Evolutionary conservation across 2,329 filamentous ascomycete genomes (phyloP), one percentile per base, ranked within the genome.

Genomic region (Talaromyces marneffei): DNA sequence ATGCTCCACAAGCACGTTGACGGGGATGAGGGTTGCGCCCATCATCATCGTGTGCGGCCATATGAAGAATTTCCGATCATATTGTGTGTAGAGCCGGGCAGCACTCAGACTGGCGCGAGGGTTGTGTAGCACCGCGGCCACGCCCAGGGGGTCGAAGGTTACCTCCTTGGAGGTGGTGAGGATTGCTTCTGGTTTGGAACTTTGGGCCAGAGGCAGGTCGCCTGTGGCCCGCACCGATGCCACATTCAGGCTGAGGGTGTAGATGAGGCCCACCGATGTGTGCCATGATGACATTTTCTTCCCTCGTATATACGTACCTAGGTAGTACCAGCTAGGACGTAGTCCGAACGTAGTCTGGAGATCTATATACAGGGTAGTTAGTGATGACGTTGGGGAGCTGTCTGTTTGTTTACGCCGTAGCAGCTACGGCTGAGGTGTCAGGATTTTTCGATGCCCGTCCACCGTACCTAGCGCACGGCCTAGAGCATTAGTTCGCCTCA

Each of bases 31-130:
- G 6, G 69, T 70, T 12, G 68, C 70, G 20, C 71, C 71, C 39
- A 73, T 66, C 71, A 72, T 72, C 54, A 67, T 72, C 18, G 67
- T 68, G 53, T 73, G 71, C 18, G 71, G 71, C 71, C 71, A 73
- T 48, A 61, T 66, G 62, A 71, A 73, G 48, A 66, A 48, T 3
- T 63, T 59, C 20, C 61, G 62, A 62, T 72, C 70, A 53, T 66
- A 68, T 57, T 72, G 70, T 6, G 68, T 66, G 33, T 72, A 73
- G 3, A 73, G 64, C 31, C 66, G 63, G 16, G 70, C 70, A 10
- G 71, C 70, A 48, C 69, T 71, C 35, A 67, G 58, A 37, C 69
- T 67, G 52, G 68, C 71, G 20, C 71, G 70, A 2, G 70, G 70
- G 59, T 73, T 73, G 55, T 66, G 64, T 3, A 73, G 65, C 18